A percentile compares a stretch with the other conserved stretches of the same genome.
Conservation (phyloP, 805 yeast genomes). For the Saccharomyces kudriavzevii region DNA sequence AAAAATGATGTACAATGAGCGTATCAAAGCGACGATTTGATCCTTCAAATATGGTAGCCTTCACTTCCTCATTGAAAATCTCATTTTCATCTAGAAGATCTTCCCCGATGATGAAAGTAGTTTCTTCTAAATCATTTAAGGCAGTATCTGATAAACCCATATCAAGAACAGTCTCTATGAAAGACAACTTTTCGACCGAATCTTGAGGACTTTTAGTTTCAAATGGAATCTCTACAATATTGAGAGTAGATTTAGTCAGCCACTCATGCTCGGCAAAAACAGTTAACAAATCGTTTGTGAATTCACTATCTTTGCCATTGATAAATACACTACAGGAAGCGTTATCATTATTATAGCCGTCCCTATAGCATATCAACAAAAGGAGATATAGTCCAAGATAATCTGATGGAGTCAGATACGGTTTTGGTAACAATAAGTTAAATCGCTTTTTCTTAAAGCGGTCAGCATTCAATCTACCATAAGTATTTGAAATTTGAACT, state of each 20-base stretch:
- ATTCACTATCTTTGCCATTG: conserved; percentile 13
- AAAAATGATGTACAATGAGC: conserved; percentile 16
- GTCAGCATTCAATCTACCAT: conserved; percentile 16
- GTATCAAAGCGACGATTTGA: conserved; percentile 20
- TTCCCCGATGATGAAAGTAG: conserved; percentile 24
- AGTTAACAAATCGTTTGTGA: conserved; percentile 11
- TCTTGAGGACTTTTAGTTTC: conserved; percentile 4
- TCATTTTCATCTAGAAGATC: conserved; percentile 9
- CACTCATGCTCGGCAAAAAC: conserved; percentile 14
- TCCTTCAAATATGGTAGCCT: conserved; percentile 15
- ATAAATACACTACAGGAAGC: conserved; percentile 14
- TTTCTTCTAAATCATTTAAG: conserved; percentile 17
- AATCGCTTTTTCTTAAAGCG: conserved; percentile 17
- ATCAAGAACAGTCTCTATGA: conserved; percentile 16
- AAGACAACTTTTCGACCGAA: conserved; percentile 3
- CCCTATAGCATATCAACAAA: conserved; percentile 16
- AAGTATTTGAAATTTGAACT: conserved; percentile 20
- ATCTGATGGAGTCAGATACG: conserved; percentile 24
- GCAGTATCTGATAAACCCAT: conserved; percentile 9
- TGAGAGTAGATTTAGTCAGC: conserved; percentile 11
- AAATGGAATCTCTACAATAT: conserved; percentile 7
- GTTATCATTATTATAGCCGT: conserved; percentile 8
- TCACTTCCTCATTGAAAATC: conserved; percentile 20
- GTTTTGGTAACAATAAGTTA: conserved; percentile 19
- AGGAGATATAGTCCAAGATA: conserved; percentile 21